Evolutionary conservation across 2,329 filamentous ascomycete species (phyloP).

Genomic region (Scortechinia acanthostroma): DNA sequence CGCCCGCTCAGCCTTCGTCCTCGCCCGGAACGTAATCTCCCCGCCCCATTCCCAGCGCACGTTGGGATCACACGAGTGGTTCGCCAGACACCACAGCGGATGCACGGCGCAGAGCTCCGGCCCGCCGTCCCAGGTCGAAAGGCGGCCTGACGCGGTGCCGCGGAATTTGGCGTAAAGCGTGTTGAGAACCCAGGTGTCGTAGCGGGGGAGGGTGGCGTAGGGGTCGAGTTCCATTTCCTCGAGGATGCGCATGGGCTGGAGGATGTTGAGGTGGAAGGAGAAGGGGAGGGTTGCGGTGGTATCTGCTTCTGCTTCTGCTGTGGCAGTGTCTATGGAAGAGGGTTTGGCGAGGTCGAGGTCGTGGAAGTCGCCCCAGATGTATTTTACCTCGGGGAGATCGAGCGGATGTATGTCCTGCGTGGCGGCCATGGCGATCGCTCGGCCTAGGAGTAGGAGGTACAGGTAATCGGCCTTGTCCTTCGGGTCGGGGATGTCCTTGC

Average conservation of each 20-base stretch:
- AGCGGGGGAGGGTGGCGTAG: conserved; percentile 31
- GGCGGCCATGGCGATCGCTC: conserved; percentile 51
- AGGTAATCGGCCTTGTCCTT: conserved; percentile 50
- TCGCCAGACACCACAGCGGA: conserved; percentile 62
- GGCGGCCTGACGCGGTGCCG: conserved; percentile 52
- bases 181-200: conserved; percentile 47
- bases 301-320: conserved; percentile 3
- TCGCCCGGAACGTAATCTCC: conserved; percentile 30
- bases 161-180: conserved; percentile 61
- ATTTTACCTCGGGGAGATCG: conserved; percentile 50
- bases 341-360: conserved; percentile 12
- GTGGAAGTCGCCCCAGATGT: conserved; percentile 60
- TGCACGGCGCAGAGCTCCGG: conserved; percentile 60
- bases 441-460: conserved; percentile 50
- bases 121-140: conserved; percentile 43
- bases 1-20: conserved; percentile 25
- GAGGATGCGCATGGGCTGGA: conserved; percentile 50
- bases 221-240: conserved; percentile 57
- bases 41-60: conserved; percentile 58
- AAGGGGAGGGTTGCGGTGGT: conserved; percentile 39
- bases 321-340: conserved; percentile 5
- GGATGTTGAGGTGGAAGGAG: conserved; percentile 50
- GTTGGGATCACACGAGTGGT: conserved; percentile 61
- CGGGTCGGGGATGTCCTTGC: conserved; percentile 44
- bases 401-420: conserved; percentile 50